Evolutionary conservation across 2,329 filamentous ascomycete species (phyloP), one percentile per base, ranked within the genome.

Genomic region (Fusarium newnesense): DNA sequence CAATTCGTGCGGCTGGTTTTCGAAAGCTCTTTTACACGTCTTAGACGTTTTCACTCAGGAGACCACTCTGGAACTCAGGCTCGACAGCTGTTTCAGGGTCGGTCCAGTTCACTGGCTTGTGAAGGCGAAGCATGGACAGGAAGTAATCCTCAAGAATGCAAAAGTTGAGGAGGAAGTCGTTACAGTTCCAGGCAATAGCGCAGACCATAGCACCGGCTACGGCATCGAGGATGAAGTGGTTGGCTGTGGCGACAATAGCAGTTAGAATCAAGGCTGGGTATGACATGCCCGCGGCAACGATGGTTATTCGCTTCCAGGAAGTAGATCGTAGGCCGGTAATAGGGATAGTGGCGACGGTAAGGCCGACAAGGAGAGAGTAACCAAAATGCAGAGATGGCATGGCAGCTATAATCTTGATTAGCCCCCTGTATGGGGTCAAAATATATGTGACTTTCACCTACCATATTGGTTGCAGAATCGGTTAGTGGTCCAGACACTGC

Each of bases 351-450:
- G 89, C 88, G 64, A 94, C 86, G 8, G 92, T 94, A 18, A 94
- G 81, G 12, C 92, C 92, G 77, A 94, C 90, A 76, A 94, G 87
- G 36, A 94, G 87, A 7, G 91, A 92, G 82, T 94, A 94, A 7
- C 92, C 92, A 77, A 94, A 94, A 80, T 94, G 92, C 21, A 94
- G 85, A 1, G 90, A 92, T 2, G 92, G 92, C 92, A 94, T 94
- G 12, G 92, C 92, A 61, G 90, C 90, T 90, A 50, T 4, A 32
- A n/a, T 13, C 30, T 10, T 18, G 15, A 63, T 78, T 50, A 78
- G 69, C 18, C 52, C 18, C 52, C n/a, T 19, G 24, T 3, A 26
- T 15, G 24, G 7, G 21, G 8, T 16, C 37, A 7, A 8, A 10
- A 1, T 34, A 19, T 6, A 7, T 21, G 16, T 21, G 18, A 81